Conservation (phyloP, 169 alveolate species). For the Plasmodium gallinaceum region DNA sequence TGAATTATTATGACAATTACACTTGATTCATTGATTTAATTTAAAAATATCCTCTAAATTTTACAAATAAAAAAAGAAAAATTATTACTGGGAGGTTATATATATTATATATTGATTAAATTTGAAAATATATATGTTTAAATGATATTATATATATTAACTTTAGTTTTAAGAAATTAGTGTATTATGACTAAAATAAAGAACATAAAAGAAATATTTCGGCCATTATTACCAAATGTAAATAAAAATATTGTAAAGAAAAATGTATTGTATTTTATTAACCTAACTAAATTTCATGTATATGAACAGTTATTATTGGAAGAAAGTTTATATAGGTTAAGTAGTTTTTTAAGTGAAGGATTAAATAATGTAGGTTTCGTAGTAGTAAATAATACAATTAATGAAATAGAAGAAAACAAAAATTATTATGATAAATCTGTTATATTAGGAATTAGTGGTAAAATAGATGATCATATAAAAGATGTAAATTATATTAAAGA, state of each 20-base stretch:
- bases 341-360: constrained; percentile 30
- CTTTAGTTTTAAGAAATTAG: too few relatives aligned
- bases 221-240: constrained; percentile 5
- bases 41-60: too few relatives aligned
- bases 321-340: constrained; percentile 54
- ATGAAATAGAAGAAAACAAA: not conserved
- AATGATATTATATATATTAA: too few relatives aligned
- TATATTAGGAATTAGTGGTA: constrained; percentile 82
- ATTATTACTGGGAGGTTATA: too few relatives aligned
- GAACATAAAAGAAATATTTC: constrained; percentile 10
- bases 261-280: constrained; percentile 37
- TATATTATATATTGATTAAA: too few relatives aligned
- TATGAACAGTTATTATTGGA: constrained; percentile 62
- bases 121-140: too few relatives aligned
- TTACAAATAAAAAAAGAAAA: too few relatives aligned
- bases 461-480: constrained; percentile 74
- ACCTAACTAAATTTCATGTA: constrained; percentile 44
- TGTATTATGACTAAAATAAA: not conserved
- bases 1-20: too few relatives aligned
- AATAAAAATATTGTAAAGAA: constrained; percentile 6
- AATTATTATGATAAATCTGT: constrained; percentile 61
- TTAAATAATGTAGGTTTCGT: constrained; percentile 61
- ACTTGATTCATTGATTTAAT: too few relatives aligned
- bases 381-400: constrained; percentile 26
- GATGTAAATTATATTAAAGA: constrained; percentile 72